phyloP scores from a whole-genome alignment of 108 stramenopile genomes.

The Chaetoceros muelleri region DNA sequence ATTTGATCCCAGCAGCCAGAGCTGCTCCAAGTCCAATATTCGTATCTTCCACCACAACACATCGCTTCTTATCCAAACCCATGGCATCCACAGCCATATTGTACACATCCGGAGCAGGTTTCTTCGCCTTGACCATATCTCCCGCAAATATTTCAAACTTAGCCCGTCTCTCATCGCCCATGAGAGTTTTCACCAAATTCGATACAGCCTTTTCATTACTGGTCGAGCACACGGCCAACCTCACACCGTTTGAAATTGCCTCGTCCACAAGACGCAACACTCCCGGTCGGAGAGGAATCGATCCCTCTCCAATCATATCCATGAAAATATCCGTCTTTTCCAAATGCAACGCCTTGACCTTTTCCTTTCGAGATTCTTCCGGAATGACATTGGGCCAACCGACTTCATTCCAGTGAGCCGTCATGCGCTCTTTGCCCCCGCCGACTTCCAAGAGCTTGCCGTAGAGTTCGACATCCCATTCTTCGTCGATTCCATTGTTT shows the following conservation, averaged over 20 bases:
- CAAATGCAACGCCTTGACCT: constrained; percentile 79
- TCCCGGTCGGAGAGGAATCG: constrained; percentile 79
- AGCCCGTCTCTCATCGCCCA: constrained; percentile 65
- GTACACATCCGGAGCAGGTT: constrained; percentile 91
- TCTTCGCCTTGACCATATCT: constrained; percentile 85
- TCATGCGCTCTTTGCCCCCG: constrained; percentile 95
- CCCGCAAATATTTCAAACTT: constrained; percentile 87
- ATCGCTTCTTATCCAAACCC: constrained; percentile 69
- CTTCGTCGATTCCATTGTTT: constrained; percentile 53
- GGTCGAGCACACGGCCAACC: constrained; percentile 86
- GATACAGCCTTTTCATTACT: constrained; percentile 84
- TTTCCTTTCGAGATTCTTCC: constrained; percentile 33
- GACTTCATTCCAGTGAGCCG: constrained; percentile 83
- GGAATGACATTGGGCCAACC: constrained; percentile 70
- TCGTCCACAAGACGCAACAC: constrained; percentile 80
- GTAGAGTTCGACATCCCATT: constrained; percentile 81
- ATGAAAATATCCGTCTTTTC: constrained; percentile 90
- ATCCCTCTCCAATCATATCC: constrained; percentile 59
- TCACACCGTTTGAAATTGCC: constrained; percentile 56
- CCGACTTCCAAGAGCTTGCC: constrained; percentile 77
- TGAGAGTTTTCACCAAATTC: constrained; percentile 74
- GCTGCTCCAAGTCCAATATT: constrained; percentile 86
- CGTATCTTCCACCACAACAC: constrained; percentile 90
- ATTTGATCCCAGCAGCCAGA: constrained; percentile 68
- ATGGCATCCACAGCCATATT: constrained; percentile 79